Conservation (phyloP, 1,284 basidiomycete genomes). For the Sanghuangporus weigelae region DNA sequence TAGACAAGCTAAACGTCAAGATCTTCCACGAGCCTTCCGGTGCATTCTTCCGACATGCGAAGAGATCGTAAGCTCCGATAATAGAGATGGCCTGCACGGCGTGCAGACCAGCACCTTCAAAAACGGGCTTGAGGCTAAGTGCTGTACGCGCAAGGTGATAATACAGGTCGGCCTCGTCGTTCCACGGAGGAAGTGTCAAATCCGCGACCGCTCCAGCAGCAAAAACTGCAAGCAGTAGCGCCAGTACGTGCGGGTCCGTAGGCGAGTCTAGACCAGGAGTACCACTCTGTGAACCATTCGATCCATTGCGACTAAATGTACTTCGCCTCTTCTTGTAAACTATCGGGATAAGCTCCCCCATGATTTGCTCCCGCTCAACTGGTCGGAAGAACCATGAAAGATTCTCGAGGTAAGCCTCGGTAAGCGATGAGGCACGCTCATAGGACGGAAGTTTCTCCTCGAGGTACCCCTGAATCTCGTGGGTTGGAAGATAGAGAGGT, state of each 20-base stretch:
- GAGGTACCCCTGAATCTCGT: conserved; percentile 8
- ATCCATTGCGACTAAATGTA: not conserved
- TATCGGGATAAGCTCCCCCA: conserved; percentile 14
- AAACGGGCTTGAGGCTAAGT: conserved; percentile 19
- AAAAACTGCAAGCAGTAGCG: conserved; percentile 21
- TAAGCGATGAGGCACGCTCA: conserved; percentile 21
- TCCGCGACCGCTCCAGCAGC: conserved; percentile 21
- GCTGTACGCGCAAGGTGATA: conserved; percentile 23
- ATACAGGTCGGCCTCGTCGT: conserved; percentile 24
- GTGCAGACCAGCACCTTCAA: conserved; percentile 20
- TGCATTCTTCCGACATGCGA: conserved; percentile 1
- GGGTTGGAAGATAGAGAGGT: not conserved
- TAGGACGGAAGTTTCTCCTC: conserved; percentile 18
- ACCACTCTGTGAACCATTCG: not conserved
- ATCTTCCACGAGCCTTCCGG: conserved; percentile 24
- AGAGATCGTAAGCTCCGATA: conserved; percentile 9
- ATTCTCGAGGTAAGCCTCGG: conserved; percentile 22
- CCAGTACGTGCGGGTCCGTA: conserved; percentile 11
- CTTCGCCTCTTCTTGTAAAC: not conserved
- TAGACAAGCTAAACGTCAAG: conserved; percentile 22
- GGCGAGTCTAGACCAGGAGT: not conserved
- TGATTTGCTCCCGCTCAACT: conserved; percentile 16
- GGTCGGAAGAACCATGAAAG: conserved; percentile 24
- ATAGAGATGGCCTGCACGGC: conserved; percentile 12
- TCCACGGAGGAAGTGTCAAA: conserved; percentile 21